These are phyloP conservation scores for Plantago major DNA, from an alignment of 257 asterid genomes.

Conservation along the genomic window DNA sequence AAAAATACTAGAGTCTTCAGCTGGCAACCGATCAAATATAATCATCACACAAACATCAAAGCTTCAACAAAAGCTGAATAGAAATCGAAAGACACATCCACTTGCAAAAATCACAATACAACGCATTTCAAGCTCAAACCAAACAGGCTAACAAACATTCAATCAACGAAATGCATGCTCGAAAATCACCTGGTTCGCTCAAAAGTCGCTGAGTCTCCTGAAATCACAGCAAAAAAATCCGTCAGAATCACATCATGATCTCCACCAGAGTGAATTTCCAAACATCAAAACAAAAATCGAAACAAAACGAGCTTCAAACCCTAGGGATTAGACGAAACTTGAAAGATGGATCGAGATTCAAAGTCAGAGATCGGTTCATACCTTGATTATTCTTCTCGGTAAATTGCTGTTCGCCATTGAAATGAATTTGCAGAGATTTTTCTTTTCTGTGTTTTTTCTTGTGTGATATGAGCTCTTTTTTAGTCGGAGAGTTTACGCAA, in stretches of 20 bases:
- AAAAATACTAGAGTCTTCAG: too few species aligned
- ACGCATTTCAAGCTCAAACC: background rate
- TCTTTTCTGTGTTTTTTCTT: slow-evolving; percentile 11
- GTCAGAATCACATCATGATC: background rate
- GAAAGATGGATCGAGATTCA: slow-evolving; percentile 45
- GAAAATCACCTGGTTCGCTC: slow-evolving; percentile 84
- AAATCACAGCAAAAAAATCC: slow-evolving; percentile 16
- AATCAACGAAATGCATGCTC: background rate
- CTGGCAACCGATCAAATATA: too few species aligned
- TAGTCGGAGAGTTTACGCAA: slow-evolving; percentile 44
- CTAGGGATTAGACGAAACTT: slow-evolving; percentile 26
- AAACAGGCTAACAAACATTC: background rate
- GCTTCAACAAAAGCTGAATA: background rate
- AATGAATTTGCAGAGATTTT: slow-evolving; percentile 26
- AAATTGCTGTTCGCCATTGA: slow-evolving; percentile 51
- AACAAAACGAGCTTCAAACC: slow-evolving; percentile 15
- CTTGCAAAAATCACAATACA: background rate
- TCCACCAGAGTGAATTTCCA: slow-evolving; percentile 10
- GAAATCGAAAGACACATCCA: background rate
- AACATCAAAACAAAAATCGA: slow-evolving; percentile 15
- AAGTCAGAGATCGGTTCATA: slow-evolving; percentile 46
- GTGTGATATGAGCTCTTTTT: slow-evolving; percentile 8
- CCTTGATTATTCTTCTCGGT: slow-evolving; percentile 67
- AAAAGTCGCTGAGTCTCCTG: slow-evolving; percentile 99
- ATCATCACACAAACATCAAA: background rate